Conservation (phyloP, 306 rosid species). For the Mimosa pudica region DNA sequence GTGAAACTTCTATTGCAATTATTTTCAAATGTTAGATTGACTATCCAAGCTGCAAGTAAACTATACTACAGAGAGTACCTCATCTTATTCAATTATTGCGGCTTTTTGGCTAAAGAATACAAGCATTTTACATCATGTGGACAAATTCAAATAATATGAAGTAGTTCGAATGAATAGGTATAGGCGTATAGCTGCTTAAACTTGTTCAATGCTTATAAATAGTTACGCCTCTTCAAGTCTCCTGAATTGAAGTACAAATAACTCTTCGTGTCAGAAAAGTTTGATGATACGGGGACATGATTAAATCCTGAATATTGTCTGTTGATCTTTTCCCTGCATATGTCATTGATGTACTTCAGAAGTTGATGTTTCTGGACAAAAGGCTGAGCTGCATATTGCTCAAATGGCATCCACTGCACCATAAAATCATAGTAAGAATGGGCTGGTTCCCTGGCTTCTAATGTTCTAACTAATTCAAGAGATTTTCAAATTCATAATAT, state of each 20-base stretch:
- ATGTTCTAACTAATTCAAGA: conserved; percentile 9
- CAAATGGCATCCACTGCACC: conserved; percentile 89
- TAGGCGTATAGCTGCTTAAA: conserved; percentile 15
- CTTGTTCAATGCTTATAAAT: conserved; percentile 25
- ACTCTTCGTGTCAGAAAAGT: conserved; percentile 33
- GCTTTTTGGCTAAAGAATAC: conserved; percentile 17
- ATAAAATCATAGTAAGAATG: conserved; percentile 26
- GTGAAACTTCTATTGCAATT: too few species aligned
- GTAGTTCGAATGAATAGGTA: conserved; percentile 15
- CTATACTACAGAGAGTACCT: not conserved
- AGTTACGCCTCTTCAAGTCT: conserved; percentile 45
- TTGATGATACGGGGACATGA: conserved; percentile 42
- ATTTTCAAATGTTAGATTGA: too few species aligned
- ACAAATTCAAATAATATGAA: conserved; percentile 31
- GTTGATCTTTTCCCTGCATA: conserved; percentile 58
- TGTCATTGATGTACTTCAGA: conserved; percentile 42
- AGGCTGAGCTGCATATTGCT: conserved; percentile 67
- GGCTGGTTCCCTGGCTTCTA: conserved; percentile 7
- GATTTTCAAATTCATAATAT: conserved; percentile 8
- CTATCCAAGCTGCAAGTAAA: too few species aligned
- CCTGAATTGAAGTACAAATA: conserved; percentile 53
- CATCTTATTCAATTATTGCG: not conserved
- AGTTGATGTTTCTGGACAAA: conserved; percentile 50
- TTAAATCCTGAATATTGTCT: conserved; percentile 64
- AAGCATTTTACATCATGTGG: not conserved